Evolutionary conservation across 768 basidiomycete genomes (phyloP).

Genomic region (Lyophyllum semitale): DNA sequence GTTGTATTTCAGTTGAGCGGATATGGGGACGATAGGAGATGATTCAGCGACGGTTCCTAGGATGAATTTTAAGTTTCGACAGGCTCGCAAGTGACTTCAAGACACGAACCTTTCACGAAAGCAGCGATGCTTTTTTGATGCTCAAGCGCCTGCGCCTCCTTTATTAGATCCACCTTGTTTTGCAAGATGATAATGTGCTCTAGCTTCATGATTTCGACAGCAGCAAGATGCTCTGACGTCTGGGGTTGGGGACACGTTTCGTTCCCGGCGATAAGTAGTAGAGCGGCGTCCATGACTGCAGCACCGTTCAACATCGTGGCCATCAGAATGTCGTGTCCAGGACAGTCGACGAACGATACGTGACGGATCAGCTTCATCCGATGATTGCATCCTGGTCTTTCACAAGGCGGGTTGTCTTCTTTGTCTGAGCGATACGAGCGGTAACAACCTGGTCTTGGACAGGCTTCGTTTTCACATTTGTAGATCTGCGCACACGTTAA

Average conservation of each 20-base stretch:
- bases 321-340: slow-evolving; percentile 99
- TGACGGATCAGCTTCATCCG: slow-evolving; percentile 93
- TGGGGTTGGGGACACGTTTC: slow-evolving; percentile 99
- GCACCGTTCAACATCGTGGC: slow-evolving; percentile 99
- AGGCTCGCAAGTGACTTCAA: neutral
- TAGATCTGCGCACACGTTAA: slow-evolving; percentile 69
- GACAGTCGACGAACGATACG: slow-evolving; percentile 98
- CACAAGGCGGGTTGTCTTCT: slow-evolving; percentile 92
- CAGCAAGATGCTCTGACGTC: slow-evolving; percentile 97
- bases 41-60: slow-evolving; percentile 96
- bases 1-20: slow-evolving; percentile 98
- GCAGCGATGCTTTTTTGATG: slow-evolving; percentile 95
- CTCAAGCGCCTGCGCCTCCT: slow-evolving; percentile 90
- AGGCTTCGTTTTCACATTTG: slow-evolving; percentile 93
- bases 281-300: slow-evolving; percentile 98
- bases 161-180: slow-evolving; percentile 98
- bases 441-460: slow-evolving; percentile 93
- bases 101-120: slow-evolving; percentile 84
- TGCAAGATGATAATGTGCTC: slow-evolving; percentile 97
- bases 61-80: neutral
- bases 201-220: slow-evolving; percentile 99
- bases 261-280: slow-evolving; percentile 94
- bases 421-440: slow-evolving; percentile 92
- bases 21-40: slow-evolving; percentile 98
- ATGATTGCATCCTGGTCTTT: slow-evolving; percentile 87